Conservation (phyloP, 768 basidiomycete species). For the Naganishia randhawae region DNA sequence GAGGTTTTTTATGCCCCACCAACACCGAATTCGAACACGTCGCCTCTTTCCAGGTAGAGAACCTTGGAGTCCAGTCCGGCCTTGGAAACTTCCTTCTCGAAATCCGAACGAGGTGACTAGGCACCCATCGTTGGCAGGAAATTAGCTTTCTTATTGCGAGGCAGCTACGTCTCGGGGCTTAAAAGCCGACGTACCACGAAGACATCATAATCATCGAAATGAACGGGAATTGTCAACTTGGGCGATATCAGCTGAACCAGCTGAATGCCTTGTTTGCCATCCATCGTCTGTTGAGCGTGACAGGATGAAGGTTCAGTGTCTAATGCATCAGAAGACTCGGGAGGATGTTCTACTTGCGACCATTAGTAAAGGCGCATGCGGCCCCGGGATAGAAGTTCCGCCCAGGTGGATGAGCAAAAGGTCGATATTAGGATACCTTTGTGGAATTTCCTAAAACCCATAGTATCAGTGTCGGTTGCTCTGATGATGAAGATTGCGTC, state of each 20-base stretch:
- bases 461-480: background rate
- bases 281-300: constrained; percentile 44
- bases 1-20: constrained; percentile 51
- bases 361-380: constrained; percentile 40
- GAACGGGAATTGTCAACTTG: constrained; percentile 50
- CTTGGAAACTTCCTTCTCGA: constrained; percentile 44
- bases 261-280: constrained; percentile 48
- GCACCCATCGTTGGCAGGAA: no score
- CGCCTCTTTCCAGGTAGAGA: constrained; percentile 47
- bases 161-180: background rate
- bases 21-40: constrained; percentile 39
- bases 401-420: constrained; percentile 49
- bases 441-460: constrained; percentile 39
- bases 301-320: background rate
- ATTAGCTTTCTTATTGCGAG: no score
- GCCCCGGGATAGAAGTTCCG: constrained; percentile 49
- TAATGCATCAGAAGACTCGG: background rate
- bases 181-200: constrained; percentile 33
- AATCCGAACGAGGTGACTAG: constrained; percentile 42
- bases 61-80: constrained; percentile 46
- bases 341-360: constrained; percentile 22
- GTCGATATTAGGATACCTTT: constrained; percentile 48
- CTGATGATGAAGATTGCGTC: background rate
- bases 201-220: constrained; percentile 47
- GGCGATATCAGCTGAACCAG: constrained; percentile 48